Conservation (phyloP, 805 yeast species). For the Candida glaebosa region DNA sequence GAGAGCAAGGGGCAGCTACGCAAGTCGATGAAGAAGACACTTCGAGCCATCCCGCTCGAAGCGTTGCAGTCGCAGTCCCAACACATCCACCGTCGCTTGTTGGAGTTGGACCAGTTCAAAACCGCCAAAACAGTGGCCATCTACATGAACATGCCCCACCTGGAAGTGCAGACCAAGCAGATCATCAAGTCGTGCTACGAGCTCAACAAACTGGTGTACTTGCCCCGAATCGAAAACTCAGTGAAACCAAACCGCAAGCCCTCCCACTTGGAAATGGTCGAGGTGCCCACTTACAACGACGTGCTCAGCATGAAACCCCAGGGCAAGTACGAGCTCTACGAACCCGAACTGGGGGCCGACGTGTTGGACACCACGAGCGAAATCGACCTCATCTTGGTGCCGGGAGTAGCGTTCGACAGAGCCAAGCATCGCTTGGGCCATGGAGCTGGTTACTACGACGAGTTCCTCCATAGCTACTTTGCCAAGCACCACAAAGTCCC, state of each 20-base stretch:
- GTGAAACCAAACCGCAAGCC: conserved; percentile 27
- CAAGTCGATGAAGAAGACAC: conserved; percentile 18
- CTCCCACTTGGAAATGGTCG: conserved; percentile 53
- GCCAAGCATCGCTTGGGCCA: conserved; percentile 69
- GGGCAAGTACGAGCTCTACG: conserved; percentile 65
- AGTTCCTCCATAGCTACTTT: conserved; percentile 30
- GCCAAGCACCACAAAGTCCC: conserved; percentile 29
- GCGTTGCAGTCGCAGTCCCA: conserved; percentile 23
- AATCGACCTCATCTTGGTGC: conserved; percentile 73
- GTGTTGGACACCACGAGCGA: conserved; percentile 18
- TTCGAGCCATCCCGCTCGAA: conserved; percentile 14
- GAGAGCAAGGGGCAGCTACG: conserved; percentile 16
- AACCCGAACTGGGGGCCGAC: conserved; percentile 50
- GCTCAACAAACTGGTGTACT: conserved; percentile 48
- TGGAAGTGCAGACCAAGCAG: conserved; percentile 61
- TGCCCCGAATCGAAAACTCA: conserved; percentile 50
- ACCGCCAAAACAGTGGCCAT: conserved; percentile 53
- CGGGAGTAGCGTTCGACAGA: conserved; percentile 77
- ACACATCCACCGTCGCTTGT: conserved; percentile 17
- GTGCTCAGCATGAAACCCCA: conserved; percentile 53
- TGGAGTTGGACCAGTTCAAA: conserved; percentile 32
- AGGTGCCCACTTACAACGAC: conserved; percentile 38
- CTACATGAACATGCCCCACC: conserved; percentile 71
- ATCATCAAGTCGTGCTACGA: conserved; percentile 53
- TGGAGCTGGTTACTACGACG: conserved; percentile 93